These are phyloP conservation scores for Aspergillus aculeatus DNA, from an alignment of 2,329 filamentous ascomycete species.

Conservation along the genomic window DNA sequence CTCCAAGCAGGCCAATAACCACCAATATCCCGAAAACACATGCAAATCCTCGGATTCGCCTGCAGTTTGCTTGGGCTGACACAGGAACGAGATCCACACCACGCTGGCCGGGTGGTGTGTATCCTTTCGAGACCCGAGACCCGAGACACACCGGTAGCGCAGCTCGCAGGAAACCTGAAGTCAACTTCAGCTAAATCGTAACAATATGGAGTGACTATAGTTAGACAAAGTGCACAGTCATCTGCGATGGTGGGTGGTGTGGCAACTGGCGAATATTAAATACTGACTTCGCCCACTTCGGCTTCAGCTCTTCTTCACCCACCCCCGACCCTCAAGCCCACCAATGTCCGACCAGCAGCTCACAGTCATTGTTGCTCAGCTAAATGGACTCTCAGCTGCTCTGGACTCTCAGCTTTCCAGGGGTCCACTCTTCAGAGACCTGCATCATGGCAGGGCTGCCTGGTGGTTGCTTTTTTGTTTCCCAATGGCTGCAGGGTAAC, in stretches of 20 bases:
- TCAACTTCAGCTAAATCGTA: too few relatives aligned
- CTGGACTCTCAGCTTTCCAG: constrained; percentile 7
- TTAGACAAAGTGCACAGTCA: too few relatives aligned
- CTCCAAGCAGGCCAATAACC: neutral
- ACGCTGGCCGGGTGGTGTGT: too few relatives aligned
- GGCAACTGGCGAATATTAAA: constrained; percentile 6
- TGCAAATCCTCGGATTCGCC: neutral
- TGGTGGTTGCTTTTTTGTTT: constrained; percentile 20
- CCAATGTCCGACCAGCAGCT: neutral
- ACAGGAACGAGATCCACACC: too few relatives aligned
- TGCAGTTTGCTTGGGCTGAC: too few relatives aligned
- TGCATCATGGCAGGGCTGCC: constrained; percentile 17
- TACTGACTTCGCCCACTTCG: constrained; percentile 5
- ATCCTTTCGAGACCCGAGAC: too few relatives aligned
- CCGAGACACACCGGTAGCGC: too few relatives aligned
- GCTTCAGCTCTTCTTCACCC: constrained; percentile 4
- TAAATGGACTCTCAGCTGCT: constrained; percentile 15
- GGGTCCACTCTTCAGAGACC: constrained; percentile 10
- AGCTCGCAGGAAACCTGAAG: too few relatives aligned
- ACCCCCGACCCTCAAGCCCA: neutral
- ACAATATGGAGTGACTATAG: too few relatives aligned
- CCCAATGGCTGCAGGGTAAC: constrained; percentile 27
- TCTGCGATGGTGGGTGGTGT: neutral
- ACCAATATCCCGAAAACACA: neutral
- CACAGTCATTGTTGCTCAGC: neutral